Evolutionary conservation across 331 rosid genomes (phyloP), one percentile per base, ranked within the genome.

Genomic region (Phaseolus coccineus): DNA sequence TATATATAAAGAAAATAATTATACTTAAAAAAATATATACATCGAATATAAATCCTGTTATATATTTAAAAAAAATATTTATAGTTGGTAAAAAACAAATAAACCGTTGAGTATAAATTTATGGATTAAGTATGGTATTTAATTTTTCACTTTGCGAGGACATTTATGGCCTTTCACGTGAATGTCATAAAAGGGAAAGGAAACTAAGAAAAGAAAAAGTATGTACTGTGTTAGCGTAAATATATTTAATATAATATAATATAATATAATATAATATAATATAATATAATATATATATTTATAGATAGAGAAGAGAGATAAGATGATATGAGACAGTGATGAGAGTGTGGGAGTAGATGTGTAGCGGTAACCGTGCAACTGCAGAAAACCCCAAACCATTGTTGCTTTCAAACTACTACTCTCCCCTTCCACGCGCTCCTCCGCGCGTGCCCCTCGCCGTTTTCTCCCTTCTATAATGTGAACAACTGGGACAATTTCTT

Each of bases 401-500:
- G 31, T 56, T 75, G 42, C 84, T 78, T 79, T 62, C 51, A 37
- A 77, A 81, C 59, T 68, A 48, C 56, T 46, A 7, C 55, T 10
- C 22, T 30, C 25, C 69, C 0, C 0, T 8, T 6, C 2, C 74
- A 88, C 91, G 91, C 92, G 82, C 85, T 1, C 0, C 30, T 2
- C 1, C 2, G 86, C 84, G 90, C 93, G 93, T 85, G 85, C 0
- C 0, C 0, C 0, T 8, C 4, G 37, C 33, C 7, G 6, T 30
- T 39, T 62, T 10, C 77, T 44, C 72, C n/a, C 6, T 77, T 44
- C 84, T 44, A 77, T 44, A 87, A 82, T 87, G 90, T 70, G 88
- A 89, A 73, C 87, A 69, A 83, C 88, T 83, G 88, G 87, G 55
- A 82, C 85, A 85, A 82, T 80, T 69, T 71, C 76, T 76, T 59